Base-by-base conservation (phyloP, 345 rosid genomes). In the Carallia pectinifolia region DNA sequence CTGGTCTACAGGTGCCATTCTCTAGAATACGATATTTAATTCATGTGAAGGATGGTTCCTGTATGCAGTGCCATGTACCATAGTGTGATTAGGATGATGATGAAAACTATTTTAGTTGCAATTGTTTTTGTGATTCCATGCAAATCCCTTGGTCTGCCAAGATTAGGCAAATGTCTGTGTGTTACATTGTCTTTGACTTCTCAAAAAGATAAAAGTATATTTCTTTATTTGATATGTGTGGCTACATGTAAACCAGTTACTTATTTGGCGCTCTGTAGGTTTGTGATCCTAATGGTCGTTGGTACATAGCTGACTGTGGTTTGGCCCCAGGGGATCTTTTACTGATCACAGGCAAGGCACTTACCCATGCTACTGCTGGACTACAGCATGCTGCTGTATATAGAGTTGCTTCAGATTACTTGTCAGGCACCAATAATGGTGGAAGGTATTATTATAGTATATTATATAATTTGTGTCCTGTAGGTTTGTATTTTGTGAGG, bases 341-440 rank as follows among this genome's bases (percentile, higher is more conserved):
- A 79, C 84, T 95, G 74, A 81, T 95, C 68, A 93, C 96, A 13
- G 98, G 97, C 73, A 93, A 87, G 88, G 94, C 96, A 30, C 96
- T 93, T 70, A 88, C 94, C 78, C 96, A 91, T 82, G 85, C 87
- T 54, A 95, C 99, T 54, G 99, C 97, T 70, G 97, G 97, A 71
- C 97, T 91, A 76, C 97, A 92, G 68, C 96, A 95, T 60, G 88
- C 92, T 76, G 89, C 96, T 61, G 83, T 83, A 10, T 90, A 91
- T 75, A 88, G 85, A 81, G 82, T 86, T 74, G 77, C 85, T 67
- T 52, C 84, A 62, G 93, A 91, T 85, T 80, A 68, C 61, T 40
- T 79, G 40, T 80, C 83, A 16, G 83, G 82, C 73, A 72, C 69
- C 77, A 83, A 72, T 73, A 74, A 67, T 81, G 82, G 86, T 48